phyloP scores from a whole-genome alignment of 176 grass and related monocot species.

The Phoenix dactylifera region DNA sequence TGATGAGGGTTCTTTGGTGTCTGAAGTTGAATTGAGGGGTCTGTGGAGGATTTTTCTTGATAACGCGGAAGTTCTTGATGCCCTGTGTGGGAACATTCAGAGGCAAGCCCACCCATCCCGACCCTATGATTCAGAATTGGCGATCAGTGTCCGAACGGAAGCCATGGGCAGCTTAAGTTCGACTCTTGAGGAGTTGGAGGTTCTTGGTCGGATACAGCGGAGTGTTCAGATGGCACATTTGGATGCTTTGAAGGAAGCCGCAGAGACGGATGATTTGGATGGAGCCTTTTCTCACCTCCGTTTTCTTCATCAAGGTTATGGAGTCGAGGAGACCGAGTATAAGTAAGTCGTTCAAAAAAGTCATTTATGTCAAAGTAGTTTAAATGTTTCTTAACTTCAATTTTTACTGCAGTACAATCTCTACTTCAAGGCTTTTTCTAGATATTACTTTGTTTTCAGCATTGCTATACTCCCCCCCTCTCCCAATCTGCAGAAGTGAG shows the following conservation, averaged over 20 bases:
- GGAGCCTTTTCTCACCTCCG: too few species aligned
- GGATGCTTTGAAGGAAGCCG: constrained; percentile 35
- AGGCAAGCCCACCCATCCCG: constrained; percentile 42
- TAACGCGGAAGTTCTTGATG: constrained; percentile 58
- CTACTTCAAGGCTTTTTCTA: too few species aligned
- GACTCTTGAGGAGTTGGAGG: constrained; percentile 14
- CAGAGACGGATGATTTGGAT: constrained; percentile 36
- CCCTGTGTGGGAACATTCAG: constrained; percentile 52
- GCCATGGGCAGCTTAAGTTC: neutral
- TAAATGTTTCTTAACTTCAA: too few species aligned
- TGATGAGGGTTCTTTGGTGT: constrained; percentile 9
- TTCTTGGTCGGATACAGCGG: constrained; percentile 34
- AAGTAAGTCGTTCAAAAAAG: constrained; percentile 42
- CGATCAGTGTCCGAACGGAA: neutral
- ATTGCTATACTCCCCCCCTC: too few species aligned
- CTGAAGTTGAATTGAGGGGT: constrained; percentile 54
- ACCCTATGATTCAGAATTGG: neutral
- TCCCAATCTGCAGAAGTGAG: too few species aligned
- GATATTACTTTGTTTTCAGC: too few species aligned
- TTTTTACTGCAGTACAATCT: too few species aligned
- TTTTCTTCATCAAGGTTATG: constrained; percentile 60
- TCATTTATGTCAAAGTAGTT: too few species aligned
- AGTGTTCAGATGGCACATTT: constrained; percentile 75
- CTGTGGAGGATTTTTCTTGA: constrained; percentile 49
- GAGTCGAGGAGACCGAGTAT: constrained; percentile 58